phyloP scores from a whole-genome alignment of 495 filamentous ascomycete genomes.

The Daldinia bambusicola region DNA sequence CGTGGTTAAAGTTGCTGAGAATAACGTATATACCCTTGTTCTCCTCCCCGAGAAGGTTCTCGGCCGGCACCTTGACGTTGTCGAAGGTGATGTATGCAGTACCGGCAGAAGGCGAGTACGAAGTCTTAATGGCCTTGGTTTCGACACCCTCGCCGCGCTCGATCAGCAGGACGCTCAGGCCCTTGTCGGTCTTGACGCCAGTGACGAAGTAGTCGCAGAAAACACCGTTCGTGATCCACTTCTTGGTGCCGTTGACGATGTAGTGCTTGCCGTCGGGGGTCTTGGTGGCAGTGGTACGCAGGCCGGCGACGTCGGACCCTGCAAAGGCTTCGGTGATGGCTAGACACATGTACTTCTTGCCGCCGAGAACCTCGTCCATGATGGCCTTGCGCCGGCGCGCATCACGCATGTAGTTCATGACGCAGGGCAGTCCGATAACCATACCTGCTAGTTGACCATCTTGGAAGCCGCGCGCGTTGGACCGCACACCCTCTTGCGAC shows the following conservation, averaged over 20 bases:
- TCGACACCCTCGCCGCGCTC: slow-evolving; percentile 75
- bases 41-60: slow-evolving; percentile 83
- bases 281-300: slow-evolving; percentile 83
- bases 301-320: slow-evolving; percentile 84
- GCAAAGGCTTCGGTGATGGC: slow-evolving; percentile 93
- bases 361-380: slow-evolving; percentile 76
- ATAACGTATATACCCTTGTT: slow-evolving; percentile 92
- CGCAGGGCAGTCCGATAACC: slow-evolving; percentile 83
- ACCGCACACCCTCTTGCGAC: slow-evolving; percentile 75
- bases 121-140: slow-evolving; percentile 85
- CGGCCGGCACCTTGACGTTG: slow-evolving; percentile 84
- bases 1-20: slow-evolving; percentile 88
- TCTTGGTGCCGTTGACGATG: slow-evolving; percentile 89
- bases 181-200: slow-evolving; percentile 84
- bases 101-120: slow-evolving; percentile 80
- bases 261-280: slow-evolving; percentile 86
- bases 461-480: slow-evolving; percentile 74
- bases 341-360: slow-evolving; percentile 87
- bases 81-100: slow-evolving; percentile 86
- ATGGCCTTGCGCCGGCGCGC: slow-evolving; percentile 71
- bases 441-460: slow-evolving; percentile 77
- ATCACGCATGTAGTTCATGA: slow-evolving; percentile 81
- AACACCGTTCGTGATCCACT: slow-evolving; percentile 93
- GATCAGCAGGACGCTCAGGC: slow-evolving; percentile 81
- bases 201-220: slow-evolving; percentile 86